Conservation (phyloP, 2,329 filamentous ascomycete species). For the Ascochyta lentis region DNA sequence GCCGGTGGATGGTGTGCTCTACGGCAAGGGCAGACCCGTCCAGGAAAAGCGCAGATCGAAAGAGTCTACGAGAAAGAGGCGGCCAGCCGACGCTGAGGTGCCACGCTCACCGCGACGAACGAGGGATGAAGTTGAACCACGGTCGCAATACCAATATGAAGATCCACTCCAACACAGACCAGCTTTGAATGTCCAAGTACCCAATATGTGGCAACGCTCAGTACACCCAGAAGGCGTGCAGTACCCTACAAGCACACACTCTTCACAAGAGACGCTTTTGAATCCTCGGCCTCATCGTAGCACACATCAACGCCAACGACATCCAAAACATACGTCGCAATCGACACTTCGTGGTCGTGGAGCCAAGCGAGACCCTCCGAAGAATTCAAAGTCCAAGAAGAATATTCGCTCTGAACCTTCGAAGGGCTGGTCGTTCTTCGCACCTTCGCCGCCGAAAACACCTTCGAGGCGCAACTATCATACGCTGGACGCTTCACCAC, state of each 20-base stretch:
- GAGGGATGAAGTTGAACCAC: constrained; percentile 29
- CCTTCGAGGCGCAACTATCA: constrained; percentile 33
- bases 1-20: constrained; percentile 29
- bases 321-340: constrained; percentile 44
- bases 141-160: constrained; percentile 25
- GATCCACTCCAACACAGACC: constrained; percentile 30
- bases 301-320: constrained; percentile 40
- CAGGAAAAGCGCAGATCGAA: constrained; percentile 43
- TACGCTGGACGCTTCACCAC: constrained; percentile 37
- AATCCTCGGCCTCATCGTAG: constrained; percentile 47
- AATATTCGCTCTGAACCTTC: constrained; percentile 33
- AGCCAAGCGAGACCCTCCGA: constrained; percentile 46
- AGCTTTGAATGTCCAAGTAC: constrained; percentile 35
- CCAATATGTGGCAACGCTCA: constrained; percentile 38
- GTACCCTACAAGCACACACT: constrained; percentile 31
- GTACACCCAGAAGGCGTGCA: constrained; percentile 23
- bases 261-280: constrained; percentile 45
- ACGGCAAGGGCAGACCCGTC: constrained; percentile 30
- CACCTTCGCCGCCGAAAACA: constrained; percentile 41
- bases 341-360: constrained; percentile 45
- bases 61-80: constrained; percentile 35
- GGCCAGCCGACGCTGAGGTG: constrained; percentile 31
- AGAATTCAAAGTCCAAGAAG: constrained; percentile 41
- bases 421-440: constrained; percentile 39
- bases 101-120: constrained; percentile 34